A percentile compares a stretch with the other conserved stretches of the same genome.
phyloP scores from a whole-genome alignment of 768 basidiomycete genomes.

The Auricularia auricula-judae region DNA sequence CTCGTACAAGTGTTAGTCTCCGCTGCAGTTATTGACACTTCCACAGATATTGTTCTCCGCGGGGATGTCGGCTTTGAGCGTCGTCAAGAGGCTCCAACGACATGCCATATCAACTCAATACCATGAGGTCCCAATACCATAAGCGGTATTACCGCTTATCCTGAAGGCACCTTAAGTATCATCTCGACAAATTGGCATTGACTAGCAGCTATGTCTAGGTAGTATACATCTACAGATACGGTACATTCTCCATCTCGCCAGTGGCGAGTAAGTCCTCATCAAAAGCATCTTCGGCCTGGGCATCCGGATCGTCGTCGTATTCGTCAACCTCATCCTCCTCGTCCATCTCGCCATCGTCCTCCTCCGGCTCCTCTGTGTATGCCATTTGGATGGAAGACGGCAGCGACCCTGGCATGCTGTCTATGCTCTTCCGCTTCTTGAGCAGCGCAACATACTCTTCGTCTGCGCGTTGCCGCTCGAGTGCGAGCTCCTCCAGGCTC shows the following conservation, averaged over 20 bases:
- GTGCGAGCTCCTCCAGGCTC: not conserved
- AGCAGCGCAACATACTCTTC: constrained; percentile 30
- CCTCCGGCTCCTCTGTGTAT: constrained; percentile 28
- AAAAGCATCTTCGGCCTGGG: constrained; percentile 60
- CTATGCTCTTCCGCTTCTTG: constrained; percentile 44
- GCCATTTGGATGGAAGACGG: constrained; percentile 43
- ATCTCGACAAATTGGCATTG: no score
- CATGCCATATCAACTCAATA: no score
- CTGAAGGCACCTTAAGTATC: no score
- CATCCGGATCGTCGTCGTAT: constrained; percentile 34
- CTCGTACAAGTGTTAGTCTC: no score
- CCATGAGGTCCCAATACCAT: no score
- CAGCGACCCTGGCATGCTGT: constrained; percentile 81
- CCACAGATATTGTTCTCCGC: no score
- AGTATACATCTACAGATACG: constrained; percentile 34
- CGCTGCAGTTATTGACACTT: no score
- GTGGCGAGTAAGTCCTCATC: constrained; percentile 72
- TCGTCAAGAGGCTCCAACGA: no score
- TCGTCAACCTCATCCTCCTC: constrained; percentile 23
- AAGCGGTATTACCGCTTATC: no score
- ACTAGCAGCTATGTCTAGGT: not conserved
- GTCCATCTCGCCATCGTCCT: constrained; percentile 20
- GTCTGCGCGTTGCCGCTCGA: constrained; percentile 21
- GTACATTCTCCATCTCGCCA: constrained; percentile 75
- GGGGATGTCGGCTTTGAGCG: no score